Percentiles rank a stretch among this genome's conserved stretches.
These are phyloP conservation scores for Nepenthes alata DNA, from an alignment of 179 eudicot species.

Conservation along the genomic window DNA sequence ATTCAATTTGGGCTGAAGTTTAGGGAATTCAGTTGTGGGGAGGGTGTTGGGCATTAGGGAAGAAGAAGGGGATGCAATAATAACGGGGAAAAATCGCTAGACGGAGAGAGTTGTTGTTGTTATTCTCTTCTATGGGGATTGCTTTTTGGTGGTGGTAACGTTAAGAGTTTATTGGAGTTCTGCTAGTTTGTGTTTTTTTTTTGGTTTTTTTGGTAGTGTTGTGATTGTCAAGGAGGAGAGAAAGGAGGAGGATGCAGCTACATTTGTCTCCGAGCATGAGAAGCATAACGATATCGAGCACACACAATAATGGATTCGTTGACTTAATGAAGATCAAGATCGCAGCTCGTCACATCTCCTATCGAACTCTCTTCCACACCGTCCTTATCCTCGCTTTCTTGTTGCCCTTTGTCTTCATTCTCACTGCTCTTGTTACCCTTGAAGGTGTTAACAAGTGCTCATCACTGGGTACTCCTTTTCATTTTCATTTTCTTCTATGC, in stretches of 20 bases:
- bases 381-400: constrained; percentile 76
- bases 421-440: constrained; percentile 84
- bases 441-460: constrained; percentile 97
- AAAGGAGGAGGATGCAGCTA: constrained; percentile 82
- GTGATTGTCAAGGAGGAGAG: too few relatives aligned
- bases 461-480: constrained; percentile 51
- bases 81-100: neutral
- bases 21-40: neutral
- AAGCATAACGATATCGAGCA: constrained; percentile 87
- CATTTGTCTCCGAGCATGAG: constrained; percentile 97
- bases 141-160: neutral
- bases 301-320: constrained; percentile 43
- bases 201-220: too few relatives aligned
- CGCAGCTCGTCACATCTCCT: constrained; percentile 85
- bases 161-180: neutral
- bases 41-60: neutral
- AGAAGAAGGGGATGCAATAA: neutral
- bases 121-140: constrained; percentile 3
- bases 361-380: constrained; percentile 80
- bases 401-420: constrained; percentile 89
- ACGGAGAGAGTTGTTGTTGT: neutral
- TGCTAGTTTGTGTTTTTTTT: neutral
- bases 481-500: neutral
- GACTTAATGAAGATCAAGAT: constrained; percentile 99
- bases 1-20: neutral